Conservation (phyloP, 2,329 filamentous ascomycete genomes). For the Thielaviopsis musarum region DNA sequence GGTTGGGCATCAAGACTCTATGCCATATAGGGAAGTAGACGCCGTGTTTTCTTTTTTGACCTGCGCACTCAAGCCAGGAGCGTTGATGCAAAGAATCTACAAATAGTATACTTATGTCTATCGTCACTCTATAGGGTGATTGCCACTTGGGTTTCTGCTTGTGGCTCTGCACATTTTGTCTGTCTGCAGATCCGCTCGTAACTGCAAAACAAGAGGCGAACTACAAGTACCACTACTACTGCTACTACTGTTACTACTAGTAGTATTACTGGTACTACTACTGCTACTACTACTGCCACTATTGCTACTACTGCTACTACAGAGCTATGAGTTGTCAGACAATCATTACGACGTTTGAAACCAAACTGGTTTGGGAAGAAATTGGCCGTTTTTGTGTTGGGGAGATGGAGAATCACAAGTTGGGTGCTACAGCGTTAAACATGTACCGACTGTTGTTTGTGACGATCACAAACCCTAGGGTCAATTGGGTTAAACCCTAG, state of each 20-base stretch:
- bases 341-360: too few species aligned
- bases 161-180: too few species aligned
- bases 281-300: too few species aligned
- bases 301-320: too few species aligned
- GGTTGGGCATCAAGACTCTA: not conserved
- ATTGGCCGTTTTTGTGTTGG: not conserved
- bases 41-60: not conserved
- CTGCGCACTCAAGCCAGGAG: not conserved
- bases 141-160: not conserved
- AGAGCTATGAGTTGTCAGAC: too few species aligned
- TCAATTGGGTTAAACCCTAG: not conserved
- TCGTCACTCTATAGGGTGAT: not conserved
- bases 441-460: not conserved
- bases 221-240: not conserved
- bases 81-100: not conserved
- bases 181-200: not conserved
- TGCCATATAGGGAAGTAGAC: not conserved
- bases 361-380: too few species aligned
- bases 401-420: not conserved
- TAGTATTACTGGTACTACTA: not conserved
- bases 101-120: too few species aligned
- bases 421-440: not conserved
- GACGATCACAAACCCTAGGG: not conserved
- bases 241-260: not conserved
- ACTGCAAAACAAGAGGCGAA: not conserved